phyloP scores from a whole-genome alignment of 164 flowering plant genomes.

The Chimonanthus praecox region DNA sequence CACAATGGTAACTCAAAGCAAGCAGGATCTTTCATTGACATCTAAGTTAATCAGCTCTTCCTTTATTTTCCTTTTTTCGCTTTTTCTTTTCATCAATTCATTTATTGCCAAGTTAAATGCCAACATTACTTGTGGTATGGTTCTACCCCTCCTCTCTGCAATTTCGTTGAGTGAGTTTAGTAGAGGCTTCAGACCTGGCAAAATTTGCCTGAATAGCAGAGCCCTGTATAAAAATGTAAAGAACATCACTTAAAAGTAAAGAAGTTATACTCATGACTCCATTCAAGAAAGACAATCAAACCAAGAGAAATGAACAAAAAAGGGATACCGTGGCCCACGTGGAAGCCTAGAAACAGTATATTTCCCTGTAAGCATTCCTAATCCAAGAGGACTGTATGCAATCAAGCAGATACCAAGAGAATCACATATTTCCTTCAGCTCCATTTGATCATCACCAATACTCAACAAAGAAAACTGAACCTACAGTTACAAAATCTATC shows the following conservation, averaged over 20 bases:
- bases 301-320: neutral
- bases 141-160: conserved; percentile 58
- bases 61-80: too few relatives aligned
- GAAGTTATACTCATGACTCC: neutral
- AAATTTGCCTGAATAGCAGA: conserved; percentile 67
- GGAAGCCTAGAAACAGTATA: conserved; percentile 74
- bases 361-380: conserved; percentile 96
- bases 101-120: neutral
- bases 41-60: too few relatives aligned
- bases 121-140: conserved; percentile 61
- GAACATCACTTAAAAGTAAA: too few relatives aligned
- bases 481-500: conserved; percentile 26
- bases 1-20: too few relatives aligned
- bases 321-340: conserved; percentile 63
- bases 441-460: conserved; percentile 71
- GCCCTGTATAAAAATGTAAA: conserved; percentile 35
- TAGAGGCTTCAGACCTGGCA: conserved; percentile 76
- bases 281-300: neutral
- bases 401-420: conserved; percentile 75
- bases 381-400: conserved; percentile 92
- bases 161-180: conserved; percentile 44
- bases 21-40: neutral
- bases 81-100: too few relatives aligned
- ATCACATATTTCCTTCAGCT: conserved; percentile 69
- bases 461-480: conserved; percentile 92